Base-by-base conservation (phyloP, 2,329 filamentous ascomycete genomes). In the Colletotrichum paranaense region DNA sequence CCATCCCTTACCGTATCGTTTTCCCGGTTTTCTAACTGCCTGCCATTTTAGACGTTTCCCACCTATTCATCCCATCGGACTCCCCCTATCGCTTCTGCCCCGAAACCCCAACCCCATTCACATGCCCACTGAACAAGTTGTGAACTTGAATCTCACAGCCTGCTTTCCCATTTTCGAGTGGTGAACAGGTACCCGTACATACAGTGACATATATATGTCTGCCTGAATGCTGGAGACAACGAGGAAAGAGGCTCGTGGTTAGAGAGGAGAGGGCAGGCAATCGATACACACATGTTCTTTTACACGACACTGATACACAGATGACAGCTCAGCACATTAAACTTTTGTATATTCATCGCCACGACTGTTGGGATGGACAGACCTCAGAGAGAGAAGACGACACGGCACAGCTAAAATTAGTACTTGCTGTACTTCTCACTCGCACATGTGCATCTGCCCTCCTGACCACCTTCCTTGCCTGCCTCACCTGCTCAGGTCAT, bases 361-460 rank as follows among this genome's bases (percentile, higher is more conserved):
- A 65, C 49, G 30, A 53, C 30, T 56, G 62, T 55, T 64, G 62
- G 28, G 42, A 11, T 28, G 22, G 46, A 30, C 6, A 55, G 42
- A 28, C 32, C 60, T 35, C 26, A 62, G 38, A 49, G 59, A 62
- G 38, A 22, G 59, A 53, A 63, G 52, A 56, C 52, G 12, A 32
- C 49, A 42, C 24, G 32, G 64, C 57, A 62, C 52, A 30, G 57
- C 64, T 62, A 62, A 62, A 62, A 60, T 72, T 68, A 68, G 68
- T n/a, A 70, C 38, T 66, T 53, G 32, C 14, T 30, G 53, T 24
- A 19, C 22, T 57, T 62, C 64, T 52, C 35, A 72, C 68, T 52
- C 22, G 28, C 19, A 32, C 60, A 53, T 53, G n/a, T 46, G 46
- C 64, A 52, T 30, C 32, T 57, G 38, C 16, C 42, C 42, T 49